Percentiles rank a stretch among this genome's conserved stretches.
These are phyloP conservation scores for Strobilomyces confusus DNA, from an alignment of 768 basidiomycete genomes.

Conservation along the genomic window DNA sequence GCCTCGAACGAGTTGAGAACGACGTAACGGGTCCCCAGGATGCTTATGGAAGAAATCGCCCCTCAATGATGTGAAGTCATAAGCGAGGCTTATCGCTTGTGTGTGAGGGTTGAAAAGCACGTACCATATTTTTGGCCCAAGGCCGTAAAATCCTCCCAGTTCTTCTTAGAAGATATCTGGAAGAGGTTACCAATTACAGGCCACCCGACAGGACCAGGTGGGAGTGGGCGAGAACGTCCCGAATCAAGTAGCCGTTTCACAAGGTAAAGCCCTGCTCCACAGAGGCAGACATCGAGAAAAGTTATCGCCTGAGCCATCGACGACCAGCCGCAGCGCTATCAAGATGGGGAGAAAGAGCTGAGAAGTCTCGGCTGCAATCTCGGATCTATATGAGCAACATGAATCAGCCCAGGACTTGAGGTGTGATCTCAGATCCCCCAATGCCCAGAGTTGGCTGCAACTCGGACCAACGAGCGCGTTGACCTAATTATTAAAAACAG, in stretches of 20 bases:
- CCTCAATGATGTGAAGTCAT: not conserved
- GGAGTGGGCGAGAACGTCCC: not conserved
- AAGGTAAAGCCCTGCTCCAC: not conserved
- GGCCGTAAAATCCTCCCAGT: not conserved
- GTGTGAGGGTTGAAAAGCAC: not conserved
- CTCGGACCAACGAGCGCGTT: too few relatives aligned
- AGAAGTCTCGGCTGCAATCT: too few relatives aligned
- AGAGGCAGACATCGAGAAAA: not conserved
- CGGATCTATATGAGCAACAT: too few relatives aligned
- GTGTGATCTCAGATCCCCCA: too few relatives aligned
- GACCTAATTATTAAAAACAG: too few relatives aligned
- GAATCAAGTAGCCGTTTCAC: not conserved
- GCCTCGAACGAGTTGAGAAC: not conserved
- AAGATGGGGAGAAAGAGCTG: not conserved
- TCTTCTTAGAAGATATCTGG: not conserved
- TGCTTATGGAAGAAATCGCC: not conserved
- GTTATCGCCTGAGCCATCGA: not conserved
- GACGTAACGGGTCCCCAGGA: not conserved
- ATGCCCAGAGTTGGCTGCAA: too few relatives aligned
- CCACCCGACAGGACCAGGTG: not conserved
- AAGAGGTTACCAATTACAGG: not conserved
- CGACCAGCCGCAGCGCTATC: too few relatives aligned
- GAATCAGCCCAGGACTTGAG: too few relatives aligned
- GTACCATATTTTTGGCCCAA: not conserved
- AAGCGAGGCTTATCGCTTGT: too few relatives aligned